Evolutionary conservation across 805 yeast species (phyloP), one percentile per base, ranked within the genome.

Genomic region (Saccharomycopsis sp.): DNA sequence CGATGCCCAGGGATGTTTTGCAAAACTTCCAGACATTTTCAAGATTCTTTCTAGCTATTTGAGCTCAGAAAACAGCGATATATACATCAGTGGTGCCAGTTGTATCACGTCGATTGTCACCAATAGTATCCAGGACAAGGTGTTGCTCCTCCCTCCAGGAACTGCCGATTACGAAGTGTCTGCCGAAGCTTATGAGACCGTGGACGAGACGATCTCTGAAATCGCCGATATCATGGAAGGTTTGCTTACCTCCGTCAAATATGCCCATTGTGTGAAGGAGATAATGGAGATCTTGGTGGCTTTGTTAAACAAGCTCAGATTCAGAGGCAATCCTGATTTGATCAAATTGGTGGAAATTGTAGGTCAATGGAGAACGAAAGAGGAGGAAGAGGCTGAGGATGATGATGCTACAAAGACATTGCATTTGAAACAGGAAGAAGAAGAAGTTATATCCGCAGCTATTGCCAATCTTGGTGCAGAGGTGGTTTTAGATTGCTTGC

Each of bases 381-480:
- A 65, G 8, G 69, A 69, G 51, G 73, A 70, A 17, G 58, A 64
- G 17, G 58, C 66, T 2, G 62, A 66, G 24, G 49, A 58, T 1
- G 97, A 89, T 69, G 76, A 79, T 35, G 83, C 78, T 58, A 70
- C 67, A 53, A 60, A 67, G 47, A 82, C 84, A 34, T 85, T 87
- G 66, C 85, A 86, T 29, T 76, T 80, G 60, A 84, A 87, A 64
- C 79, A 78, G 57, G 93, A 86, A 65, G 86, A 93, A 24, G 99
- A 94, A 69, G 77, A 77, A 25, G 92, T 89, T 2, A 80, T 94
- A 62, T 84, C 89, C 17, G 81, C 90, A 38, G 91, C 96, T 1
- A 83, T 94, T 58, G 70, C 87, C 1, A 81, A 86, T 2, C 71
- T 92, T 70, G 99, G 99, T 1, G 97, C 98, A 8, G 96, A 87